Evolutionary conservation across 768 basidiomycete species (phyloP), one percentile per base, ranked within the genome.

Genomic region (Kwoniella sp.): DNA sequence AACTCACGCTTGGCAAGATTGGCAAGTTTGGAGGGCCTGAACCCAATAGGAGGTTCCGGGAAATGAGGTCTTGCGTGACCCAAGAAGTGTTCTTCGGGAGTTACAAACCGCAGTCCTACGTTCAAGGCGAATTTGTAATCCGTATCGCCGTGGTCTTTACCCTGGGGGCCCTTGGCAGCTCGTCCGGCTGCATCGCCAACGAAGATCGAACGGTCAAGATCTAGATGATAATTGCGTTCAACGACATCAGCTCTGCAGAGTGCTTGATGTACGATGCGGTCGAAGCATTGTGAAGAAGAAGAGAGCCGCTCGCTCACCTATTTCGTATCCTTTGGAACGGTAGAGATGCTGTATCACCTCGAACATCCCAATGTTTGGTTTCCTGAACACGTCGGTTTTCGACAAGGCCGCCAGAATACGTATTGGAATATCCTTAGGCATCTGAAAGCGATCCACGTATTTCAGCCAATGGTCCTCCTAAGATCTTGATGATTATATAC

Each of bases 161-260:
- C 37, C 47, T 55, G 25, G 2, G 58, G 57, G 1, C 54, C 63
- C 1, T 50, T 53, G 0, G 65, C 66, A 8, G 84, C 81, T 51
- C 93, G 86, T 12, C 93, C 93, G 12, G 92, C 93, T 1, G 92
- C 92, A 72, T 96, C 93, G 2, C 93, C 93, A 0, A 95, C 88
- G 70, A 89, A 94, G 72, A 90, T 90, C 0, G 90, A 89, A 0
- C 82, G 48, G 0, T 74, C 63, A 68, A 86, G 85, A 77, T 94
- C 92, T 93, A 73, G n/a, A n/a, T n/a, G n/a, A n/a, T n/a, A n/a
- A n/a, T n/a, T n/a, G n/a, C n/a, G 30, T 11, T 45, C 31, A 41
- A 9, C 65, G 60, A 13, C 17, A 38, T n/a, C n/a, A n/a, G n/a
- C n/a, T n/a, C n/a, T n/a, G n/a, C n/a, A n/a, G n/a, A n/a, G n/a